Evolutionary conservation across 2,329 filamentous ascomycete genomes (phyloP).

Genomic region (Dryadomyces sulphureus): DNA sequence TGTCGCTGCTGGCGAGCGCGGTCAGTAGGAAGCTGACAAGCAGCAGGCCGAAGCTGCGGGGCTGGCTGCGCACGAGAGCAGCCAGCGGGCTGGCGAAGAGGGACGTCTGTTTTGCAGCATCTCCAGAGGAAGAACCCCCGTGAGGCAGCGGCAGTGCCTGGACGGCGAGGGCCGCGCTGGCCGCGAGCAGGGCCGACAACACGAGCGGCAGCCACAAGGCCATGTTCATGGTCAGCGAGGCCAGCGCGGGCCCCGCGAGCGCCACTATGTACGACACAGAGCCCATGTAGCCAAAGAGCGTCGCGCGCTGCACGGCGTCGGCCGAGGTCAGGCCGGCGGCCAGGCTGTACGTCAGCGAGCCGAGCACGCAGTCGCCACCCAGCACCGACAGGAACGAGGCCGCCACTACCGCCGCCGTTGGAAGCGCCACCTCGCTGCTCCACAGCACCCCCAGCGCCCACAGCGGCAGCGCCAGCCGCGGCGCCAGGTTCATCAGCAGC

Average conservation of each 20-base stretch:
- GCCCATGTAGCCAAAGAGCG: constrained; percentile 35
- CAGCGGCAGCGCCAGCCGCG: constrained; percentile 23
- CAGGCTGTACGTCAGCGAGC: constrained; percentile 31
- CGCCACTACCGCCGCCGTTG: constrained; percentile 23
- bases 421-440: constrained; percentile 21
- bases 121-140: too few relatives aligned
- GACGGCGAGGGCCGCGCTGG: constrained; percentile 19
- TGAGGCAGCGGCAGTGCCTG: constrained; percentile 13
- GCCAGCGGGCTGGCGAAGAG: constrained; percentile 17
- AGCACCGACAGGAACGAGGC: constrained; percentile 28
- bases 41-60: constrained; percentile 26
- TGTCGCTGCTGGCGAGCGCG: constrained; percentile 34
- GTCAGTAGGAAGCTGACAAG: constrained; percentile 30
- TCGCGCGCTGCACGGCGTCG: constrained; percentile 26
- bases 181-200: constrained; percentile 22
- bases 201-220: constrained; percentile 28
- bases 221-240: constrained; percentile 28
- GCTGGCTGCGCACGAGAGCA: constrained; percentile 20
- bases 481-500: constrained; percentile 28
- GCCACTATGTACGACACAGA: constrained; percentile 31
- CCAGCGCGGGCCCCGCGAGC: constrained; percentile 29
- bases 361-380: constrained; percentile 35
- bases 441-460: constrained; percentile 26
- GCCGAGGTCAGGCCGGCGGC: constrained; percentile 28
- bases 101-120: too few relatives aligned